phyloP scores from a whole-genome alignment of 306 rosid genomes.

The Trifolium fragiferum region DNA sequence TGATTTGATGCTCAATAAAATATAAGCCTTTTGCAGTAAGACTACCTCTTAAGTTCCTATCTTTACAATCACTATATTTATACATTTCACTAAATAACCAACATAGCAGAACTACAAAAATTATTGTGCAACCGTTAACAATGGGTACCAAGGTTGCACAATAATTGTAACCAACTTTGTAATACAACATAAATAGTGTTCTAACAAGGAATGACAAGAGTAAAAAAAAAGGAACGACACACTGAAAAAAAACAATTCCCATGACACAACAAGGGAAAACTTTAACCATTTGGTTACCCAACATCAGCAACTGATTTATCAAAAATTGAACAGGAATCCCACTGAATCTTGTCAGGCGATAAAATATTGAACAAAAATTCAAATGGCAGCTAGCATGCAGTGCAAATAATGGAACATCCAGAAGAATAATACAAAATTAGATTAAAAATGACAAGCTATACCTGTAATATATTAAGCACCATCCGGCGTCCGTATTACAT shows the following conservation, averaged over 20 bases:
- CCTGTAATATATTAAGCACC: constrained; percentile 95
- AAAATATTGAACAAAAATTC: not conserved
- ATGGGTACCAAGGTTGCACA: not conserved
- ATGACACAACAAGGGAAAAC: not conserved
- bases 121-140: not conserved
- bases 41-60: no score
- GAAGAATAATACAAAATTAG: not conserved
- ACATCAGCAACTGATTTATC: constrained; percentile 12
- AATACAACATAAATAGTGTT: not conserved
- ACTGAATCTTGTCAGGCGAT: not conserved
- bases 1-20: no score
- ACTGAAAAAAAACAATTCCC: not conserved
- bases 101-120: no score
- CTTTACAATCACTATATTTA: no score
- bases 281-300: not conserved
- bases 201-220: not conserved
- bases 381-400: not conserved
- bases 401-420: not conserved
- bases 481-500: constrained; percentile 86
- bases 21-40: no score
- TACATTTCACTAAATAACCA: no score
- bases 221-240: not conserved
- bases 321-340: not conserved
- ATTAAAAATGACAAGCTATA: constrained; percentile 25
- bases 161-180: not conserved